Evolutionary conservation across 768 basidiomycete genomes (phyloP), one percentile per base, ranked within the genome.

Genomic region (Mycena haematopus): DNA sequence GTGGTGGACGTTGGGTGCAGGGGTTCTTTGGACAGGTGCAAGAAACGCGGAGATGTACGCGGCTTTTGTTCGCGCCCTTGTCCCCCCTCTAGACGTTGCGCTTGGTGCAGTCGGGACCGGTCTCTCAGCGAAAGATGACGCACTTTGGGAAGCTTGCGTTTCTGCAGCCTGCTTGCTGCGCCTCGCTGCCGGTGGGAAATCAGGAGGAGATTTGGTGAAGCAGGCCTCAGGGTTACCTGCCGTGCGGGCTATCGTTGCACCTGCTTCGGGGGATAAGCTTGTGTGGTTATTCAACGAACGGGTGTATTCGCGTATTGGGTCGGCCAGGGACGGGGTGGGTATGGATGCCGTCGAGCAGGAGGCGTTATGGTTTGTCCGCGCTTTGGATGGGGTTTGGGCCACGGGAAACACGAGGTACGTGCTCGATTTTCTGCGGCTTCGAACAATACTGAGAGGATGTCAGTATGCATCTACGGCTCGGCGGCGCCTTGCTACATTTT

Each of bases 271-370:
- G 2, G 66, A 67, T 59, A 67, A 67, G 46, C 45, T 46, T 15
- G 29, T 17, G 13, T 67, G 66, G 66, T 17, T 67, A 24, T 67
- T 64, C 47, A 67, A 64, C 59, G 66, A 67, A 40, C 54, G 62
- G 14, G 62, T 67, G 7, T 63, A 64, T 52, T 63, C 59, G 27
- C 62, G 66, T 11, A 52, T 67, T 19, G 66, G 66, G 21, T 52
- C 27, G 10, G 19, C 55, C 21, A 63, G 44, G 46, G 66, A 63
- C 10, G 62, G 49, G 14, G 57, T 63, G 6, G 35, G 45, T 10
- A 6, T 21, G 6, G 46, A 61, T 22, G 27, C 47, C 10, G 27
- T 6, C 22, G 66, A 63, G 15, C 58, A 61, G 40, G 66, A 67
- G 53, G 62, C 62, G 8, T 38, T 64, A 8, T 67, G 66, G 66